Evolutionary conservation across 768 basidiomycete species (phyloP).

Genomic region (Gautieria morchelliformis): DNA sequence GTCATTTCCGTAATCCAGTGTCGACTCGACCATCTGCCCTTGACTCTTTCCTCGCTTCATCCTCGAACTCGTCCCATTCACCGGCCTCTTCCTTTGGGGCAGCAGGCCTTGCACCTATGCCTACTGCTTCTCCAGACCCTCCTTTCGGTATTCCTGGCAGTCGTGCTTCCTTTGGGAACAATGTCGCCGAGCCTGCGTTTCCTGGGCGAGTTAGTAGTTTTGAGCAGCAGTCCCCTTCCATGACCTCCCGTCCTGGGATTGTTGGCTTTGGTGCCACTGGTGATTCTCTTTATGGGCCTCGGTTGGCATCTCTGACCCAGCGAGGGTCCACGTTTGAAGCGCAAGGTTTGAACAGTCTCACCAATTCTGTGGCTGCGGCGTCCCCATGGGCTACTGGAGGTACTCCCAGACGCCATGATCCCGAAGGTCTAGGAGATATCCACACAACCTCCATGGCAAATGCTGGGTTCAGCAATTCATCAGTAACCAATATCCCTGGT

Average conservation of each 20-base stretch:
- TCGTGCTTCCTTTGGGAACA: conserved; percentile 30
- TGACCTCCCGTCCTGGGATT: not conserved
- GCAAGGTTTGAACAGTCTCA: not conserved
- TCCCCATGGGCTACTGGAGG: not conserved
- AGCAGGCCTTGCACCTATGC: conserved; percentile 34
- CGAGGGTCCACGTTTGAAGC: not conserved
- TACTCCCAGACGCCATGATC: not conserved
- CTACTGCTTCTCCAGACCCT: conserved; percentile 46
- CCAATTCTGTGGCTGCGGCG: not conserved
- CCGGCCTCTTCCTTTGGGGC: conserved; percentile 65
- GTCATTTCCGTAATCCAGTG: not conserved
- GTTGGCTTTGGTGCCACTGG: not conserved
- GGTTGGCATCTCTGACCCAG: not conserved
- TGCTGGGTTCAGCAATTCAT: not conserved
- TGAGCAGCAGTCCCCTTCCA: not conserved
- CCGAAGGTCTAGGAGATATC: not conserved
- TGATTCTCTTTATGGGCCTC: not conserved
- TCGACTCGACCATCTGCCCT: not conserved
- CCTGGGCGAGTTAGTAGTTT: conserved; percentile 22
- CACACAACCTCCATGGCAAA: not conserved
- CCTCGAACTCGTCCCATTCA: conserved; percentile 53
- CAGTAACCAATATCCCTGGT: not conserved
- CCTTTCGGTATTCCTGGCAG: conserved; percentile 39
- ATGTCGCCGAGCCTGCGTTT: conserved; percentile 27
- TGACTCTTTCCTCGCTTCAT: not conserved